phyloP scores from a whole-genome alignment of 306 rosid species.

The Castanea sativa region DNA sequence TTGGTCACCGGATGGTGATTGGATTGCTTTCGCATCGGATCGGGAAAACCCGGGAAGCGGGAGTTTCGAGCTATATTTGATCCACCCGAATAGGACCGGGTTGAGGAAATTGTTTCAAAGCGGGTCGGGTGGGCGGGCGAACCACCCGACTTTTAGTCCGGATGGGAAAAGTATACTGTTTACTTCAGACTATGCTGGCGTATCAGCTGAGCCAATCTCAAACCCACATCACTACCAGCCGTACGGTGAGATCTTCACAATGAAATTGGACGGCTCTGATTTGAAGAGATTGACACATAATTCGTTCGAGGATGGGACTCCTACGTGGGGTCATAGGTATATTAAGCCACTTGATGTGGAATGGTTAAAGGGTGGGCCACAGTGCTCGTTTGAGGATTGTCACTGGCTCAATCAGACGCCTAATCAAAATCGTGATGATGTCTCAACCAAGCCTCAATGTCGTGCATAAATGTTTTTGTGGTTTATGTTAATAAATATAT shows the following conservation, averaged over 20 bases:
- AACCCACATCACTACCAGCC: constrained; percentile 81
- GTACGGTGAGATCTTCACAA: constrained; percentile 72
- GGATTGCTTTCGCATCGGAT: constrained; percentile 81
- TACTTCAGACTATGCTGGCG: constrained; percentile 64
- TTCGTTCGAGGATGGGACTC: constrained; percentile 82
- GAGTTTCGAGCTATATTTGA: constrained; percentile 61
- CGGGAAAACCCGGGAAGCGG: constrained; percentile 61
- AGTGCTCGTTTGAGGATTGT: constrained; percentile 63
- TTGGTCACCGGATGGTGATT: constrained; percentile 86
- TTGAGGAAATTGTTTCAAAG: constrained; percentile 60
- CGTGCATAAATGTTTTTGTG: constrained; percentile 11
- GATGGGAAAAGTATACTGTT: constrained; percentile 61
- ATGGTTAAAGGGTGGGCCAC: constrained; percentile 35
- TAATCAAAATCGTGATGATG: not conserved
- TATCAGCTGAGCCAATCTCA: constrained; percentile 89
- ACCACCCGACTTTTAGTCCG: constrained; percentile 78
- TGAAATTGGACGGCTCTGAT: constrained; percentile 71
- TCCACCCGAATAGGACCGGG: constrained; percentile 80
- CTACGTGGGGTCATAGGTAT: constrained; percentile 57
- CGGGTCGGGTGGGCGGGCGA: constrained; percentile 64
- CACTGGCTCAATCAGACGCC: constrained; percentile 65
- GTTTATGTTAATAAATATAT: not conserved
- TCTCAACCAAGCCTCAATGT: constrained; percentile 26
- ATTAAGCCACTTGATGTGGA: constrained; percentile 47
- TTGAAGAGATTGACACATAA: constrained; percentile 65